Evolutionary conservation across 768 basidiomycete genomes (phyloP).

Genomic region (Galerina marginata): DNA sequence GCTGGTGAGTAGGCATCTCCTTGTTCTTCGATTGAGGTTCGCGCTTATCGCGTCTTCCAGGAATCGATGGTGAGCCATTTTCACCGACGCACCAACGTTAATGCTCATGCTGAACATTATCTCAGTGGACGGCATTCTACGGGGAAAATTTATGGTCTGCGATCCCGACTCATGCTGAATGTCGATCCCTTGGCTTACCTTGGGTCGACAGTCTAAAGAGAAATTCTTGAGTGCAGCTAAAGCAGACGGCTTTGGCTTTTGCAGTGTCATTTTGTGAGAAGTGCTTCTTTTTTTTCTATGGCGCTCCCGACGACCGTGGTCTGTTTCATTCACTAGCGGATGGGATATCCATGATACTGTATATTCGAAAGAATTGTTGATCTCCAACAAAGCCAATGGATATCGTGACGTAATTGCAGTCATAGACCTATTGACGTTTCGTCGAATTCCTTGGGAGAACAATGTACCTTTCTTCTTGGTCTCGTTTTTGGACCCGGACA

Average conservation of each 20-base stretch:
- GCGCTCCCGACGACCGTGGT: conserved; percentile 1
- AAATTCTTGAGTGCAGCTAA: conserved; percentile 87
- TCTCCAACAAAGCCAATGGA: conserved; percentile 92
- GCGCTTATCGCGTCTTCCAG: conserved; percentile 23
- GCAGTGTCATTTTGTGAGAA: conserved; percentile 88
- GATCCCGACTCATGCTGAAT: not conserved
- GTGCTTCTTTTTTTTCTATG: not conserved
- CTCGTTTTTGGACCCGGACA: conserved; percentile 88
- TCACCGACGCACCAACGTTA: not conserved
- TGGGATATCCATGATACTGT: conserved; percentile 93
- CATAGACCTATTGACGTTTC: conserved; percentile 87
- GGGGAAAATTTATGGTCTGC: conserved; percentile 92
- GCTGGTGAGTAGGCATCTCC: conserved; percentile 63
- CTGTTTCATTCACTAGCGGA: conserved; percentile 49
- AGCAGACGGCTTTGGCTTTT: conserved; percentile 89
- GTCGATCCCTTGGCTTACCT: not conserved
- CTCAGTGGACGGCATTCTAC: conserved; percentile 88
- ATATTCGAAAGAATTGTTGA: conserved; percentile 84
- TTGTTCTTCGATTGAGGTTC: not conserved
- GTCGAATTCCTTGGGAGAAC: conserved; percentile 91
- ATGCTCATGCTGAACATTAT: not conserved
- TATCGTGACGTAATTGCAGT: conserved; percentile 87
- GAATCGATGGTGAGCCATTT: conserved; percentile 66
- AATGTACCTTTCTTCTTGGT: conserved; percentile 93
- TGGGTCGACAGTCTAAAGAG: conserved; percentile 69